Evolutionary conservation across 768 basidiomycete genomes (phyloP), one percentile per base, ranked within the genome.

Genomic region (Xanthoconium purpureum): DNA sequence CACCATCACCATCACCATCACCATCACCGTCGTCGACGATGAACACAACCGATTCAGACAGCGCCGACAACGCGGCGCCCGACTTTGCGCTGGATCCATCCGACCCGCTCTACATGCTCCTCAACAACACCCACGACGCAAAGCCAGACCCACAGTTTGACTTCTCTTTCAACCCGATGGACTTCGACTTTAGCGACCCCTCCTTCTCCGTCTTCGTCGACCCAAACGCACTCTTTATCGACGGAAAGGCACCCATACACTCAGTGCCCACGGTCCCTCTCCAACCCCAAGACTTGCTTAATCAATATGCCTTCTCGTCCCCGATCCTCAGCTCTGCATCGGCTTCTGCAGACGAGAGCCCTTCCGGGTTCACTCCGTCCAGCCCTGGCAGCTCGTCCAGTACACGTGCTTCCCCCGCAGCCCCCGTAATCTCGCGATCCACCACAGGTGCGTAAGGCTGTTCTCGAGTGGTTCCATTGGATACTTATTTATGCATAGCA

Each of bases 31-130:
- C 55, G 28, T 43, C 51, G 28, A 59, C 55, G 35, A 71, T 65
- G 71, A 58, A 15, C 59, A 35, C 55, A 12, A 12, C 55, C 2
- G 60, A 66, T 18, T 3, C 38, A 4, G 66, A 66, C 42, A 33
- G 17, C 50, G 50, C 52, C 6, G 67, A 66, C 32, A 47, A 32
- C 36, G 52, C 40, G 6, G 38, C 1, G 1, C 55, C 76, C 30
- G 81, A 83, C 58, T 73, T 81, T 42, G 73, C 70, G 15, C 71
- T 84, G 49, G 83, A 85, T 65, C 75, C 78, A 5, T 78, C 76
- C 1, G 84, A 87, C 69, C 82, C 82, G 5, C 75, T 86, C 8
- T 84, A 80, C 62, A 73, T 86, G 48, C 73, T 86, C 15, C 75
- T 86, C 15, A 78, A 79, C 63, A 78, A 78, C 64, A 63, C 72